Evolutionary conservation across 306 rosid genomes (phyloP), one percentile per base, ranked within the genome.

Genomic region (Nissolia schottii): DNA sequence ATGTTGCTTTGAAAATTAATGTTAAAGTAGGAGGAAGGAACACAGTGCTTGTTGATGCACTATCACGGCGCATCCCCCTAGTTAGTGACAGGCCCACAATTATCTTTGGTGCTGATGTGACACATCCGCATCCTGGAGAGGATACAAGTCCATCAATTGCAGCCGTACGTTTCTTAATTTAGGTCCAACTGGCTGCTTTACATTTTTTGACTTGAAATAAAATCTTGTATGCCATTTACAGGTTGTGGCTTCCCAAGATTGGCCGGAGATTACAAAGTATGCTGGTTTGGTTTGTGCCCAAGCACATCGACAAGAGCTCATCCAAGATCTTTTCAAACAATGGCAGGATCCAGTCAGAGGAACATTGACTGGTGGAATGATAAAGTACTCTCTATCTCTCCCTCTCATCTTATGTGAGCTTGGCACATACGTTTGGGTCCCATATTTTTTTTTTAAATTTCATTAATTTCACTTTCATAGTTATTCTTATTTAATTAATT

Each of bases 221-320:
- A 32, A 31, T 27, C 20, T 2, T 35, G 35, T 3, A 10, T 68
- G 72, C 15, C 58, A 14, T 63, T 4, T 56, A n/a, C n/a, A 95
- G 99, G 99, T 95, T 78, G 99, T 95, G 79, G 99, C 99, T 11
- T 95, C 99, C 14, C 99, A 95, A 90, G 99, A 95, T 71, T 95
- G 96, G 93, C 99, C 99, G 0, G 99, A 95, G 84, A 76, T 95
- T 41, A 95, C 99, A 0, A 95, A 91, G 82, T 95, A 95, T 78
- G 95, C 97, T 78, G 97, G 97, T 64, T 75, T 95, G 77, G 99
- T 95, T 14, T 91, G 96, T 78, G 96, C 99, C 51, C 99, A 95
- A 87, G 96, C 96, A 19, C 99, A 95, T 79, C 75, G 99, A 16
- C 99, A 92, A 66, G 99, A 95, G 77, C 96, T 95, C 12, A 95